Percentiles rank a stretch among this genome's conserved stretches.
These are phyloP conservation scores for Daedalea quercina DNA, from an alignment of 768 basidiomycete species.

Conservation along the genomic window DNA sequence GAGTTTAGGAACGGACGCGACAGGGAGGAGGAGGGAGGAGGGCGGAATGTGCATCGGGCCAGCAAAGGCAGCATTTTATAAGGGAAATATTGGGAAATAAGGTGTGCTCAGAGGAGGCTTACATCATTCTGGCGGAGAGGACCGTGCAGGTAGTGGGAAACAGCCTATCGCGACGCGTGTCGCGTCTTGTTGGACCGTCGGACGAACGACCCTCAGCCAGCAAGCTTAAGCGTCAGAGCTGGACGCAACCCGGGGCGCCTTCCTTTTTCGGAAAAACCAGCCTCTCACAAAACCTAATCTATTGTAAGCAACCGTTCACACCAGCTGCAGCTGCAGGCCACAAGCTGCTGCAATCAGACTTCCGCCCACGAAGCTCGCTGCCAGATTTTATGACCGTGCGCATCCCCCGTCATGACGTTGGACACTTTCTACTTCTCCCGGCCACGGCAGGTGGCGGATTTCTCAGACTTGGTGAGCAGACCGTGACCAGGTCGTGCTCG, in stretches of 20 bases:
- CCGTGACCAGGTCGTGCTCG: not conserved
- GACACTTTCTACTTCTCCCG: not conserved
- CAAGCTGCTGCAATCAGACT: not conserved
- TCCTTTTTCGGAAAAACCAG: not conserved
- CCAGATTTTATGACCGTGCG: not conserved
- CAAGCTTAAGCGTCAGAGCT: too few relatives aligned
- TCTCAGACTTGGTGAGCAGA: not conserved
- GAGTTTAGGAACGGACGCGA: not conserved
- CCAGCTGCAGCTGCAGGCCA: not conserved
- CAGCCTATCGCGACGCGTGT: not conserved
- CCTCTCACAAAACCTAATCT: not conserved
- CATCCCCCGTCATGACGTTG: not conserved
- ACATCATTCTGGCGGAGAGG: slow-evolving; percentile 1
- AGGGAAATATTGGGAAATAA: not conserved
- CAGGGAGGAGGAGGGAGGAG: not conserved
- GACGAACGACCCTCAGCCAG: not conserved
- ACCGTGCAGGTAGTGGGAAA: not conserved
- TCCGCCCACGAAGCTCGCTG: not conserved
- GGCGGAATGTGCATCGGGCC: slow-evolving; percentile 8
- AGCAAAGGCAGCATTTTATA: slow-evolving; percentile 13
- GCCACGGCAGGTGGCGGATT: not conserved
- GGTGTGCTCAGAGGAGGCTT: slow-evolving; percentile 2
- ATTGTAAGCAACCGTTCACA: not conserved
- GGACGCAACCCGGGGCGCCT: too few relatives aligned
- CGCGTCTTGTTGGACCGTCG: not conserved